Conservation (phyloP, 208 protist species). For the Blastocrithidia nonstop region DNA sequence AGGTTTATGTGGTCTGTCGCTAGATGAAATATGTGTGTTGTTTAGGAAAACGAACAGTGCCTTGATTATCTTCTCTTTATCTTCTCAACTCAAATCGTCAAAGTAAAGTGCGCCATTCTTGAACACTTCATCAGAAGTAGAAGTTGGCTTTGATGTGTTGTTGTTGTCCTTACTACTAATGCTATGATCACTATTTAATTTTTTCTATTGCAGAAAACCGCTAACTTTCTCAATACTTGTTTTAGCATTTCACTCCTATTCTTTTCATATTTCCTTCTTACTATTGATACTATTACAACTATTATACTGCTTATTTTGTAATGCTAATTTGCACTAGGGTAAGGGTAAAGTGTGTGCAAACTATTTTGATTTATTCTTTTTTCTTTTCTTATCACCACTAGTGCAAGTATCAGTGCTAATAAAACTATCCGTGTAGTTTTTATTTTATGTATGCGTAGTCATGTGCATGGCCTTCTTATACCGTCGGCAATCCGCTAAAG, state of each 20-base stretch:
- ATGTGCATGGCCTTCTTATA: conserved; percentile 11
- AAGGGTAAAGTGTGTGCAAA: too few relatives aligned
- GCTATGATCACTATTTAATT: too few relatives aligned
- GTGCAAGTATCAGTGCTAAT: neutral
- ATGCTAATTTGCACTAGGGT: too few relatives aligned
- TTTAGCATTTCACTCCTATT: neutral
- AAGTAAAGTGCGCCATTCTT: conserved; percentile 15
- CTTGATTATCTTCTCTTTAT: conserved; percentile 80
- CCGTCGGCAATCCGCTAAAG: conserved; percentile 35
- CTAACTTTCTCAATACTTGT: neutral
- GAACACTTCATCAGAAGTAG: neutral
- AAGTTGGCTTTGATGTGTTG: neutral
- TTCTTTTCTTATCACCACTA: too few relatives aligned
- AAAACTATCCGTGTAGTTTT: neutral
- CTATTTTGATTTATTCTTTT: neutral
- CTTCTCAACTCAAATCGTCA: conserved; percentile 46
- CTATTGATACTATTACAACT: neutral
- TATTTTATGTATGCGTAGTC: conserved; percentile 1
- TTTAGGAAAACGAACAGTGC: conserved; percentile 72
- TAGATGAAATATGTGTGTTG: too few relatives aligned
- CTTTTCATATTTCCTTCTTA: neutral
- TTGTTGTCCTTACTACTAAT: conserved; percentile 1
- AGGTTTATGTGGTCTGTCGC: too few relatives aligned
- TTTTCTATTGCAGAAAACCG: neutral
- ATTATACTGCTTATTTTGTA: neutral